Evolutionary conservation across 345 rosid genomes (phyloP).

Genomic region (Gynandropsis gynandra): DNA sequence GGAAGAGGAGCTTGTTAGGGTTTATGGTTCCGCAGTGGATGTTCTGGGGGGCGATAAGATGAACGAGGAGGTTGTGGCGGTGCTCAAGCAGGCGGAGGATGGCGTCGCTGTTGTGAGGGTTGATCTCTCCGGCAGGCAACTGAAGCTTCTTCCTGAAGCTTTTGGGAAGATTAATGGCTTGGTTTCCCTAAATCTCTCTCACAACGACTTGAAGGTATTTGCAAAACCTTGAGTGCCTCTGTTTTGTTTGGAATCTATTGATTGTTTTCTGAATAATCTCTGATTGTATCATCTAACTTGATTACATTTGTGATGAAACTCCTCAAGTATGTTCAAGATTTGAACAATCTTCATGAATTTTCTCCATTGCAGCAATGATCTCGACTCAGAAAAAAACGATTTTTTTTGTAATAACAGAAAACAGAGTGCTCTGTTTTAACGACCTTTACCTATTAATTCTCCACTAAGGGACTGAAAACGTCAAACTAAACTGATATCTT

Average conservation of each 20-base stretch:
- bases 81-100: slow-evolving; percentile 40
- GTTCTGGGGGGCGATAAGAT: slow-evolving; percentile 24
- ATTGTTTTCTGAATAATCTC: too few relatives aligned
- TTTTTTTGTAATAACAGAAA: too few relatives aligned
- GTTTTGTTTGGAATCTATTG: not conserved
- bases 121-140: slow-evolving; percentile 52
- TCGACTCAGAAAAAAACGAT: too few relatives aligned
- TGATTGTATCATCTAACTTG: too few relatives aligned
- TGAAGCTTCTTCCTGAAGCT: slow-evolving; percentile 71
- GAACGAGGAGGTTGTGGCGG: slow-evolving; percentile 49
- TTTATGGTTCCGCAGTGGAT: slow-evolving; percentile 37
- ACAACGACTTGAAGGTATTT: slow-evolving; percentile 62
- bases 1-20: slow-evolving; percentile 53
- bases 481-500: too few relatives aligned
- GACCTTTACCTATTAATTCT: too few relatives aligned
- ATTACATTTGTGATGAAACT: too few relatives aligned
- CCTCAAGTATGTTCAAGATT: too few relatives aligned
- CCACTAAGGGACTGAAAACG: too few relatives aligned
- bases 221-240: not conserved
- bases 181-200: slow-evolving; percentile 58
- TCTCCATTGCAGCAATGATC: too few relatives aligned
- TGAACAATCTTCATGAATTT: too few relatives aligned
- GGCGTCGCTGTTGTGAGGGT: slow-evolving; percentile 37
- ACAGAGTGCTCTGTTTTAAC: too few relatives aligned
- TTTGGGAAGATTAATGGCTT: slow-evolving; percentile 58